Base-by-base conservation (phyloP, 208 protist species). In the Trypanosoma lewisi region DNA sequence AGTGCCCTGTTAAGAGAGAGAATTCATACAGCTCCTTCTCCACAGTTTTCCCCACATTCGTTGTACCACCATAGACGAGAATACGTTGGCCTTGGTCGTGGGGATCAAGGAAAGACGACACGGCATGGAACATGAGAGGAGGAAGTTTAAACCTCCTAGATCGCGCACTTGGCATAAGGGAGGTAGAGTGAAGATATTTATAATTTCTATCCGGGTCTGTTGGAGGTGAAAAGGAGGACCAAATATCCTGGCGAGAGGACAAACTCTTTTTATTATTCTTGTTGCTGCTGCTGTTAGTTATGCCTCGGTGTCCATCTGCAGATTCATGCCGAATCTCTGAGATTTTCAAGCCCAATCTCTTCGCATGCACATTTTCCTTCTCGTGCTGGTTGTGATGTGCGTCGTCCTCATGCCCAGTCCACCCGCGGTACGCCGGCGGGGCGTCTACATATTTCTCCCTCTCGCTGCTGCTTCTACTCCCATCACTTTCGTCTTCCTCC, bases 11-110 rank as follows among this genome's bases (percentile, higher is more conserved):
- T 33, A 92, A 59, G 0, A 95, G 55, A 5, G 80, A 85, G 56
- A 92, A 95, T 73, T 95, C 89, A 71, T 95, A 95, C 27, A 95
- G 51, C 76, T 95, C 88, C 41, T 78, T 80, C 58, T 91, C 82
- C 8, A 85, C 53, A 14, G 42, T 67, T 52, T 66, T 60, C 1
- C 57, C 56, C n/a, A 71, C 0, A 37, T 66, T 67, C 17, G 54
- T 73, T 30, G 88, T 58, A 3, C 89, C 89, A 37, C 89, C 89
- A 73, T 91, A 91, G 6, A 92, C 77, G 30, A 95, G 75, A 42
- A 95, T 54, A n/a, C 89, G 83, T 57, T 89, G 89, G 9, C 83
- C 71, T 30, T 73, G 64, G 61, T 91, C 88, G 37, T 60, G 71
- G 4, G 78, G 56, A 34, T 49, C 73, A 19, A 87, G 52, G 54